Conservation (phyloP, 1,139 yeast species). For the Meyerozyma carpophila region DNA sequence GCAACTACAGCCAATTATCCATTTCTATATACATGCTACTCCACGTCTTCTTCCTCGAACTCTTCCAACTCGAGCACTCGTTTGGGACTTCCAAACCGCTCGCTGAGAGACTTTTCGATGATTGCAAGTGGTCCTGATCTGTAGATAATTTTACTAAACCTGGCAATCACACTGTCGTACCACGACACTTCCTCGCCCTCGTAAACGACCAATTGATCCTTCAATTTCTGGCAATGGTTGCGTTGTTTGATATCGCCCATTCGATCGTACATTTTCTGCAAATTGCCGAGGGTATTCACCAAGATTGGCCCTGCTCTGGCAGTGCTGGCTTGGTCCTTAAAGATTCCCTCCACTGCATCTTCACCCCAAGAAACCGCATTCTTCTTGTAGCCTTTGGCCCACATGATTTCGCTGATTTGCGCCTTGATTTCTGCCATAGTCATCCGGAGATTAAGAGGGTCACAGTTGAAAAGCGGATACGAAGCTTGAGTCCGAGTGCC, state of each 20-base stretch:
- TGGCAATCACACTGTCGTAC: conserved; percentile 30
- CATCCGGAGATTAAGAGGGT: conserved; percentile 23
- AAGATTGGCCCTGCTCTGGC: conserved; percentile 28
- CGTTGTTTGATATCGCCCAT: conserved; percentile 23
- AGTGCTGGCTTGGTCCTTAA: conserved; percentile 24
- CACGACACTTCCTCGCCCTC: conserved; percentile 21
- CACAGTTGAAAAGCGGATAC: conserved; percentile 36
- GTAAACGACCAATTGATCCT: conserved; percentile 12
- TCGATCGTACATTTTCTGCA: conserved; percentile 31
- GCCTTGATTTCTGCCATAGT: conserved; percentile 40
- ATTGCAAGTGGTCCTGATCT: conserved; percentile 40
- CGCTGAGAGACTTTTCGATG: conserved; percentile 35
- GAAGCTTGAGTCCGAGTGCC: conserved; percentile 21
- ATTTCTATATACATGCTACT: conserved; percentile 10
- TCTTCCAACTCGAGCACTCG: conserved; percentile 36
- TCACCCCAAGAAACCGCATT: conserved; percentile 65
- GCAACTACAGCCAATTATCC: not conserved
- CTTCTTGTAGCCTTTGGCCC: conserved; percentile 49
- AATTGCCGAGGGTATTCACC: conserved; percentile 25
- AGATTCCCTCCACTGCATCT: conserved; percentile 40
- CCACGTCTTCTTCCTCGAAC: conserved; percentile 39
- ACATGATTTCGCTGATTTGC: conserved; percentile 60
- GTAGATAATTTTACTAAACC: conserved; percentile 37
- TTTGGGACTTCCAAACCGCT: conserved; percentile 33
- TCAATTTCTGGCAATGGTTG: conserved; percentile 16